Evolutionary conservation across 2,329 filamentous ascomycete genomes (phyloP), one percentile per base, ranked within the genome.

Genomic region (Fusarium nygamai): DNA sequence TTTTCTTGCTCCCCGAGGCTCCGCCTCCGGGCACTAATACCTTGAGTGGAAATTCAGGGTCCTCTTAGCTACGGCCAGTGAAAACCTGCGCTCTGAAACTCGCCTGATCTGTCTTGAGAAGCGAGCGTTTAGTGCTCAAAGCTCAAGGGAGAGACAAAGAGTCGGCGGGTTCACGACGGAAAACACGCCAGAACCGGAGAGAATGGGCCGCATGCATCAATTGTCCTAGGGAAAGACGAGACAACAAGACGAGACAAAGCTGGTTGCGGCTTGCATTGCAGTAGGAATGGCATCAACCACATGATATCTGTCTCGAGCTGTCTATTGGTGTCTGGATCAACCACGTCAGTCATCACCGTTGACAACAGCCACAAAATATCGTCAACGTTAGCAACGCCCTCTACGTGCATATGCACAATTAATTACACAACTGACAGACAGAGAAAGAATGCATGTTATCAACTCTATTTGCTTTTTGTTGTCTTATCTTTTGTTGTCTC

Each of bases 311-410:
- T 24, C 41, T n/a, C 22, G 22, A 19, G n/a, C 43, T 47, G 24
- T 31, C 33, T 16, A 41, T 67, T 74, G 65, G 68, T 61, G 47
- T 44, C 41, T 38, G 43, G 61, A 33, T 41, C 47, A 53, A 62
- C 71, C 75, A 74, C 75, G 73, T 76, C 73, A 64, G 66, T 54
- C 71, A 69, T 74, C 59, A 71, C 70, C 56, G 46, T 61, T 53
- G 70, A 58, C 71, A 71, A 71, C 71, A 56, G 58, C 58, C 71
- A 53, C 69, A 68, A 38, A 41, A 39, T 44, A 36, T 58, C 31
- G 31, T 31, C 31, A 47, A 41, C 61, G 41, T 41, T 58, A 17
- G 22, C 29, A 38, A 56, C 38, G 68, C 68, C 58, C 41, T 71
- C 39, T 64, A 38, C 20, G 34, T 69, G 44, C 50, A 64, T 36